Evolutionary conservation across 2,329 filamentous ascomycete species (phyloP).

Genomic region (Neofusicoccum sp.): DNA sequence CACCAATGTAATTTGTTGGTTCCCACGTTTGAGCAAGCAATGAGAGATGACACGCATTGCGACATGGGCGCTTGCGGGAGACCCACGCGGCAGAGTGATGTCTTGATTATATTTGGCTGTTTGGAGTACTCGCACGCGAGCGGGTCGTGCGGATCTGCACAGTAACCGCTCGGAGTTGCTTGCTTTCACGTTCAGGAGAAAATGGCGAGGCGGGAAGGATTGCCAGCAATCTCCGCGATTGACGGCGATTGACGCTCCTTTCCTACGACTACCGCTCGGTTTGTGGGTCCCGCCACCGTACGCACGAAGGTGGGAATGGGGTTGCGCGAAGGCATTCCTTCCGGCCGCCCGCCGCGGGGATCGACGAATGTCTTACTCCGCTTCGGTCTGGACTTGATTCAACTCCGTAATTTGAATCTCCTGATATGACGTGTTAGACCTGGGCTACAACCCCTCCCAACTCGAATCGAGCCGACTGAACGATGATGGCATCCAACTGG

Average conservation of each 20-base stretch:
- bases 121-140: background rate
- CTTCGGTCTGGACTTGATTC: background rate
- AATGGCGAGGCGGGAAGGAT: background rate
- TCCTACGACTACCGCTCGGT: background rate
- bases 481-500: too few relatives aligned
- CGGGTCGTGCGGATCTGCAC: background rate
- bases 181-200: background rate
- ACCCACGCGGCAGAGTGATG: background rate
- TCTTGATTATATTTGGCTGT: background rate
- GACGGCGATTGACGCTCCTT: too few relatives aligned
- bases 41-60: background rate
- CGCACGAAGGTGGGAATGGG: background rate
- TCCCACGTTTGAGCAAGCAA: too few relatives aligned
- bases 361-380: background rate
- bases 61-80: background rate
- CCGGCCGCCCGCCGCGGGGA: background rate
- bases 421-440: background rate
- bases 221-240: constrained; percentile 6
- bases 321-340: background rate
- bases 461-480: too few relatives aligned
- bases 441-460: too few relatives aligned
- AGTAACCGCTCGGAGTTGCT: background rate
- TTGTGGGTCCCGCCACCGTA: constrained; percentile 6
- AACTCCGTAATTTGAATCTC: background rate
- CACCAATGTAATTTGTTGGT: too few relatives aligned